Evolutionary conservation across 176 grass and related monocot species (phyloP).

Genomic region (Hsuehochloa calcarea): DNA sequence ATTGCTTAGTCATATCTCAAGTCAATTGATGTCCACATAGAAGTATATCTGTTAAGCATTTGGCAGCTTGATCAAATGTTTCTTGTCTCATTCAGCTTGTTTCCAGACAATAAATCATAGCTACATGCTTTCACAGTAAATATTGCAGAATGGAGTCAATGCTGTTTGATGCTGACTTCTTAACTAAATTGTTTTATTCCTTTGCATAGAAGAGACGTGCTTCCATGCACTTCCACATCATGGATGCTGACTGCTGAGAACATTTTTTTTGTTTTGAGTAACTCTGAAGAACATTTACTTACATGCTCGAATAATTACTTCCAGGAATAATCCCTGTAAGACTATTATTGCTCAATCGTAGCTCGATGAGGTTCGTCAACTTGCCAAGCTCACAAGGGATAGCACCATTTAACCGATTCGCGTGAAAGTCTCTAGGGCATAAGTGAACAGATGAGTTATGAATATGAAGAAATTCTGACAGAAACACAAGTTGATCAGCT

Average conservation of each 20-base stretch:
- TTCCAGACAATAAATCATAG: slow-evolving; percentile 10
- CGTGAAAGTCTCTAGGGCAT: slow-evolving; percentile 75
- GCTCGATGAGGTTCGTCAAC: slow-evolving; percentile 48
- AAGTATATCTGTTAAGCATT: background rate
- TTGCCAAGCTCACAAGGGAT: slow-evolving; percentile 73
- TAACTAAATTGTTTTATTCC: slow-evolving; percentile 23
- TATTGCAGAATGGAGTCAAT: background rate
- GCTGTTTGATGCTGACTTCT: slow-evolving; percentile 28
- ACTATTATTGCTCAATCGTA: slow-evolving; percentile 68
- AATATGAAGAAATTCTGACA: background rate
- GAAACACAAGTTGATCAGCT: slow-evolving; percentile 6
- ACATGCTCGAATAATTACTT: slow-evolving; percentile 62
- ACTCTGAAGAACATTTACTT: slow-evolving; percentile 28
- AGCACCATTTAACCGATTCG: slow-evolving; percentile 63
- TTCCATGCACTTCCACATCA: background rate
- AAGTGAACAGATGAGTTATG: slow-evolving; percentile 37
- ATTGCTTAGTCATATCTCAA: background rate
- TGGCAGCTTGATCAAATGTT: slow-evolving; percentile 7
- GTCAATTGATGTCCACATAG: slow-evolving; percentile 3
- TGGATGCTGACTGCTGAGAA: background rate
- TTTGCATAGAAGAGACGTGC: background rate
- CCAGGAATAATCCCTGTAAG: slow-evolving; percentile 76
- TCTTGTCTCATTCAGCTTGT: slow-evolving; percentile 17
- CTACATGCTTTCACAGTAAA: background rate
- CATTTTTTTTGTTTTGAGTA: background rate